Percentiles rank a stretch among this genome's conserved stretches.
Evolutionary conservation across 148 eudicot species (phyloP).

Genomic region (Salicornia ramosissima): DNA sequence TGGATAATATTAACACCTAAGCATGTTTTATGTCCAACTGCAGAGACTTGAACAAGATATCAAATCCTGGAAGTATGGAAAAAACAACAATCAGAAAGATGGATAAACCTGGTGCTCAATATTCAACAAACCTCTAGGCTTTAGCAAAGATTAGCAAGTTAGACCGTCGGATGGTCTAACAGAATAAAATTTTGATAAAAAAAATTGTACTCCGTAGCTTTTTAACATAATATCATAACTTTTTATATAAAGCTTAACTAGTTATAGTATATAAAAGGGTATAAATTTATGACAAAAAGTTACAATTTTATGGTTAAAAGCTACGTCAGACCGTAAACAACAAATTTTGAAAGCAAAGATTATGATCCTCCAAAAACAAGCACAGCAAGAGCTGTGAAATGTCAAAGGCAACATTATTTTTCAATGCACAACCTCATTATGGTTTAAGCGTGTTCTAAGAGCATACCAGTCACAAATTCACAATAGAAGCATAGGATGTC

Average conservation of each 20-base stretch:
- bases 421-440: not conserved
- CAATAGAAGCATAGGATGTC: not conserved
- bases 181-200: too few species aligned
- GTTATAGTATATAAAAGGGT: too few species aligned
- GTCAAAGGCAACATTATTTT: not conserved
- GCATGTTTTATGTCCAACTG: not conserved
- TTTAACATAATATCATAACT: too few species aligned
- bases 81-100: not conserved
- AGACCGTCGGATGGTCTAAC: too few species aligned
- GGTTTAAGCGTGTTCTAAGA: not conserved
- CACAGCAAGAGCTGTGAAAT: not conserved
- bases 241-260: too few species aligned
- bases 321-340: too few species aligned
- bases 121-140: not conserved
- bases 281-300: too few species aligned
- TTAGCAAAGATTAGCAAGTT: not conserved
- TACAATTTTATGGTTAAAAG: too few species aligned
- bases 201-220: too few species aligned
- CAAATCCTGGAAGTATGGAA: not conserved
- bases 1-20: constrained; percentile 1
- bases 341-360: too few species aligned
- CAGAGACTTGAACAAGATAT: not conserved
- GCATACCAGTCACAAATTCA: not conserved
- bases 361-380: too few species aligned
- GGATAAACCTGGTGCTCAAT: not conserved